Conservation (phyloP, 192 early-diverging fungal genomes). For the Umbelopsis sp. region DNA sequence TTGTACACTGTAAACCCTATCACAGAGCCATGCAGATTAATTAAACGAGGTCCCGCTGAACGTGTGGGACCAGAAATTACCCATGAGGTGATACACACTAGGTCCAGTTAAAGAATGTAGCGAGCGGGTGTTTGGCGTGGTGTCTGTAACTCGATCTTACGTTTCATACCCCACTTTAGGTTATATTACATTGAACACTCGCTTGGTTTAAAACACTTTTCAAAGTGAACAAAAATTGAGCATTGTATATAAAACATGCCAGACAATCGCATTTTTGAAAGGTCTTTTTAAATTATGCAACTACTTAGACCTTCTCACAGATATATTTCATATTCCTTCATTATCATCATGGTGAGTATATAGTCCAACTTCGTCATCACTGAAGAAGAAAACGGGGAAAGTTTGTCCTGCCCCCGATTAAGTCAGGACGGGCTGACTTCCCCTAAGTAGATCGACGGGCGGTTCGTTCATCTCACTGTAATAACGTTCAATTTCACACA, state of each 20-base stretch:
- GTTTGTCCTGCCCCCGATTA: neutral
- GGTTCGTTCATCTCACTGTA: neutral
- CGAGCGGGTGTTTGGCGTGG: too few relatives aligned
- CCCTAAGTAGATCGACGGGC: neutral
- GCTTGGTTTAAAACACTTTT: constrained; percentile 19
- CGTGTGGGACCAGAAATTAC: too few relatives aligned
- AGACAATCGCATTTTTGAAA: neutral
- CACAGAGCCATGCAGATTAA: too few relatives aligned
- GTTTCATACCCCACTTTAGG: constrained; percentile 6
- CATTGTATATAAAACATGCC: neutral
- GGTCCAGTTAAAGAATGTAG: constrained; percentile 8
- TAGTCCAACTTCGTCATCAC: neutral
- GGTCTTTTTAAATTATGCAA: neutral
- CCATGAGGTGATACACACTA: too few relatives aligned
- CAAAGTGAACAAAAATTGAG: too few relatives aligned
- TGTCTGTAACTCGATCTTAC: neutral
- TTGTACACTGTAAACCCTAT: too few relatives aligned
- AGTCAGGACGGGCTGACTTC: neutral
- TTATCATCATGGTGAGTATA: constrained; percentile 7
- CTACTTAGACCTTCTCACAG: neutral
- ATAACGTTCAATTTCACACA: neutral
- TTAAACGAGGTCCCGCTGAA: too few relatives aligned
- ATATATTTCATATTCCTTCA: constrained; percentile 1
- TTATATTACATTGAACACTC: constrained; percentile 11
- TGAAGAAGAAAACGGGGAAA: neutral